Evolutionary conservation across 2,329 filamentous ascomycete species (phyloP).

Genomic region (Pseudogymnoascus sp.): DNA sequence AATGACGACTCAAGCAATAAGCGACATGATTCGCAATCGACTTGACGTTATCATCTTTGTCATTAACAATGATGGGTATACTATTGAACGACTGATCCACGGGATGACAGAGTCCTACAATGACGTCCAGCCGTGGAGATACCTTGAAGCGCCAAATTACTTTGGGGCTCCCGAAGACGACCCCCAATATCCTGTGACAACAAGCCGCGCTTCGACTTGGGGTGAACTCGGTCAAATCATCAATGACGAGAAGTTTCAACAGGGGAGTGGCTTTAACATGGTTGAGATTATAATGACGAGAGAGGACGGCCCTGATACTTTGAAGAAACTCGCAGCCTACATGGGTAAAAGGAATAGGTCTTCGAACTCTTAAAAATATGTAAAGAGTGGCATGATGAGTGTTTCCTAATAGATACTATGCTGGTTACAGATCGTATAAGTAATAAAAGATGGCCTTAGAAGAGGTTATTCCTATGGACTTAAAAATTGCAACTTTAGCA

Average conservation of each 20-base stretch:
- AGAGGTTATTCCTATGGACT: not conserved
- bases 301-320: not conserved
- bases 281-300: not conserved
- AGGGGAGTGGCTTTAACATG: not conserved
- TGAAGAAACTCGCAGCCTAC: not conserved
- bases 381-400: slow-evolving; percentile 8
- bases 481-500: not conserved
- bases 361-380: slow-evolving; percentile 24
- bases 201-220: slow-evolving; percentile 3
- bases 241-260: not conserved
- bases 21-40: slow-evolving; percentile 51
- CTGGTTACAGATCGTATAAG: slow-evolving; percentile 9
- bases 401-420: slow-evolving; percentile 9
- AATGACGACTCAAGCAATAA: slow-evolving; percentile 59
- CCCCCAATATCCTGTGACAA: not conserved
- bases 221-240: not conserved
- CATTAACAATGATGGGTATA: slow-evolving; percentile 54
- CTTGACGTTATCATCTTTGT: slow-evolving; percentile 45
- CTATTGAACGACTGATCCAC: slow-evolving; percentile 51
- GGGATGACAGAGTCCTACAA: slow-evolving; percentile 48
- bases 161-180: slow-evolving; percentile 39
- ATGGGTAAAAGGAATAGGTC: not conserved
- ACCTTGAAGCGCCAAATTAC: slow-evolving; percentile 41
- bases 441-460: not conserved
- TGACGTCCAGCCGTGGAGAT: slow-evolving; percentile 45